These are phyloP conservation scores for Rhizoctonia solani DNA, from an alignment of 1,284 basidiomycete species.

Conservation along the genomic window DNA sequence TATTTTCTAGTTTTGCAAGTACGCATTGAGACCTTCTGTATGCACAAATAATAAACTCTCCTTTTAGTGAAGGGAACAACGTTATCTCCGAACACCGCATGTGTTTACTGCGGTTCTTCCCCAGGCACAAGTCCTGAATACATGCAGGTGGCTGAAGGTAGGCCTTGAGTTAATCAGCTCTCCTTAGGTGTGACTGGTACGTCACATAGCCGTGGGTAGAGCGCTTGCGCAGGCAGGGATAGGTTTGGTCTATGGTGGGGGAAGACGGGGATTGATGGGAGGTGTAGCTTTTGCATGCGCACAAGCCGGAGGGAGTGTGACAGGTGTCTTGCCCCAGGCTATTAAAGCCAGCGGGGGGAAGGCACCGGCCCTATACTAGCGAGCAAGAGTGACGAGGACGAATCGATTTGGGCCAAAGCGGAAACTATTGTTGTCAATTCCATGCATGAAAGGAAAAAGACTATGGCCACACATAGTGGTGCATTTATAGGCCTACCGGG, in stretches of 20 bases:
- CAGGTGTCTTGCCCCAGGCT: constrained; percentile 81
- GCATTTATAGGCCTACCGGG: constrained; percentile 89
- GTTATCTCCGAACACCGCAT: constrained; percentile 51
- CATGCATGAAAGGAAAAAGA: constrained; percentile 91
- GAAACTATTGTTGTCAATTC: constrained; percentile 71
- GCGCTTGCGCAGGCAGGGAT: constrained; percentile 68
- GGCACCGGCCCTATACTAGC: constrained; percentile 33
- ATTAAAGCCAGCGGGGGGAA: constrained; percentile 54
- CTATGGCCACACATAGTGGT: constrained; percentile 78
- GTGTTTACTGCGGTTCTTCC: constrained; percentile 81
- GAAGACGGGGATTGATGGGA: constrained; percentile 85
- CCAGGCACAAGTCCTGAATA: constrained; percentile 65
- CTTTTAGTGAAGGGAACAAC: not conserved
- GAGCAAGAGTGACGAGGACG: not conserved
- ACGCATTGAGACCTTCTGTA: too few species aligned
- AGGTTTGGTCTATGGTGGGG: constrained; percentile 86
- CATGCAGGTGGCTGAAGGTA: constrained; percentile 69
- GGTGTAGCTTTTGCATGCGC: constrained; percentile 72
- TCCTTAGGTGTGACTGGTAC: constrained; percentile 12
- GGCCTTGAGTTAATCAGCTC: constrained; percentile 43
- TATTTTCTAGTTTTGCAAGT: too few species aligned
- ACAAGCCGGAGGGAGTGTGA: constrained; percentile 70
- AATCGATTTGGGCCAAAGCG: constrained; percentile 40
- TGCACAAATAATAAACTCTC: not conserved
- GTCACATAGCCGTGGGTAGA: constrained; percentile 63